Percentiles rank a stretch among this genome's conserved stretches.
phyloP scores from a whole-genome alignment of 2,329 filamentous ascomycete genomes.

The Fusarium coicis region DNA sequence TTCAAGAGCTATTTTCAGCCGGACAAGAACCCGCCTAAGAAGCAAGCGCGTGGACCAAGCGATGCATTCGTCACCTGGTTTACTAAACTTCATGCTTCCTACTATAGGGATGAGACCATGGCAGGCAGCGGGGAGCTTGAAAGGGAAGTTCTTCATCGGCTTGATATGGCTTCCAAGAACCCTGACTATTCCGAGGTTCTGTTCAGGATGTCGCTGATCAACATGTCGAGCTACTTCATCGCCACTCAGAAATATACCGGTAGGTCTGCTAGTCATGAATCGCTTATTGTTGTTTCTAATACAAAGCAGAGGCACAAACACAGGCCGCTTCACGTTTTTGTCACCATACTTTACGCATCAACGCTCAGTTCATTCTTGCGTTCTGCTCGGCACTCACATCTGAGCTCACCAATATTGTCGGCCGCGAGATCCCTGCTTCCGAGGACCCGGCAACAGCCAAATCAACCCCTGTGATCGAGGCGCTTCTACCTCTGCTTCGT shows the following conservation, averaged over 20 bases:
- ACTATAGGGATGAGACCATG: conserved; percentile 81
- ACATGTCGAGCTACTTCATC: conserved; percentile 84
- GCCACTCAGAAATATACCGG: conserved; percentile 56
- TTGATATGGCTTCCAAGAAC: conserved; percentile 78
- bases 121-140: conserved; percentile 83
- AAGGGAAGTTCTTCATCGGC: conserved; percentile 82
- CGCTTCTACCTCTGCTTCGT: conserved; percentile 63
- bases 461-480: conserved; percentile 53
- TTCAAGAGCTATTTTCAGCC: conserved; percentile 68
- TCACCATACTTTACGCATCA: conserved; percentile 78
- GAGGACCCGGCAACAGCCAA: conserved; percentile 41
- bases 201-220: conserved; percentile 84
- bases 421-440: conserved; percentile 35
- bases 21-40: conserved; percentile 46
- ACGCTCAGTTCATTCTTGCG: conserved; percentile 79
- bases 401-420: conserved; percentile 69
- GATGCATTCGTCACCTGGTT: conserved; percentile 83
- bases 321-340: conserved; percentile 59
- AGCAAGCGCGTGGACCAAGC: conserved; percentile 52
- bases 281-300: neutral
- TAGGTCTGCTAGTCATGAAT: conserved; percentile 40
- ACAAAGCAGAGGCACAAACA: conserved; percentile 58
- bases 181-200: conserved; percentile 72
- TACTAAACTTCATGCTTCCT: conserved; percentile 84
- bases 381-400: conserved; percentile 76